Percentiles rank a stretch among this genome's conserved stretches.
phyloP scores from a whole-genome alignment of 768 basidiomycete genomes.

The Rhizopogon roseolus region DNA sequence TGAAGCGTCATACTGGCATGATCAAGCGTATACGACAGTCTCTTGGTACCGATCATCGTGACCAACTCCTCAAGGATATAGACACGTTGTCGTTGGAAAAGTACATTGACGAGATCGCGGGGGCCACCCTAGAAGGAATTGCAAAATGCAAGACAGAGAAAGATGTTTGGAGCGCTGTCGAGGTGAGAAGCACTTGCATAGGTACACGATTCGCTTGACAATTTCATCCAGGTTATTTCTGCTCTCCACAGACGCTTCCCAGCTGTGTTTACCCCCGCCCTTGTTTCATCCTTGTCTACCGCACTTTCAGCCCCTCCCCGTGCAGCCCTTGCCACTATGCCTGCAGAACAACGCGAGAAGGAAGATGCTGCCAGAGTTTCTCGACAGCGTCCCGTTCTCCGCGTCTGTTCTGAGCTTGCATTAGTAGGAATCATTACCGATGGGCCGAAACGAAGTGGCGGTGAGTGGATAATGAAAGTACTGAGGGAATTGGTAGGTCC shows the following conservation, averaged over 20 bases:
- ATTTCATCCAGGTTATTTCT: slow-evolving; percentile 74
- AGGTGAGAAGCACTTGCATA: slow-evolving; percentile 47
- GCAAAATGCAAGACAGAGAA: slow-evolving; percentile 86
- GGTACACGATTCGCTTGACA: not conserved
- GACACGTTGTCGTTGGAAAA: slow-evolving; percentile 88
- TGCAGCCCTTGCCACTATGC: slow-evolving; percentile 48
- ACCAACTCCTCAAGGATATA: slow-evolving; percentile 90
- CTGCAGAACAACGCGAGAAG: slow-evolving; percentile 84
- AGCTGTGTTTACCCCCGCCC: slow-evolving; percentile 66
- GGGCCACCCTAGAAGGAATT: slow-evolving; percentile 83
- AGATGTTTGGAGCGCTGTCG: slow-evolving; percentile 88
- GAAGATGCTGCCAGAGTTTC: slow-evolving; percentile 78
- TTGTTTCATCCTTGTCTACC: slow-evolving; percentile 55
- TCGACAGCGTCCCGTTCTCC: slow-evolving; percentile 80
- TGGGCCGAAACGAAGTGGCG: slow-evolving; percentile 62
- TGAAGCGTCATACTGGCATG: slow-evolving; percentile 93
- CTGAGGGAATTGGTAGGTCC: slow-evolving; percentile 76
- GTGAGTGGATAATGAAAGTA: slow-evolving; percentile 87
- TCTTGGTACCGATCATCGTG: slow-evolving; percentile 74
- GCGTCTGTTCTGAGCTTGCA: slow-evolving; percentile 88
- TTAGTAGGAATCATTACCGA: slow-evolving; percentile 81
- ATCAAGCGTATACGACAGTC: slow-evolving; percentile 91
- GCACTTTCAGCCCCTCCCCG: slow-evolving; percentile 58
- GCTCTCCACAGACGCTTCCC: slow-evolving; percentile 86
- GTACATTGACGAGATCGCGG: slow-evolving; percentile 92